phyloP scores from a whole-genome alignment of 176 grass and related monocot species.

The Dactylis glomerata region DNA sequence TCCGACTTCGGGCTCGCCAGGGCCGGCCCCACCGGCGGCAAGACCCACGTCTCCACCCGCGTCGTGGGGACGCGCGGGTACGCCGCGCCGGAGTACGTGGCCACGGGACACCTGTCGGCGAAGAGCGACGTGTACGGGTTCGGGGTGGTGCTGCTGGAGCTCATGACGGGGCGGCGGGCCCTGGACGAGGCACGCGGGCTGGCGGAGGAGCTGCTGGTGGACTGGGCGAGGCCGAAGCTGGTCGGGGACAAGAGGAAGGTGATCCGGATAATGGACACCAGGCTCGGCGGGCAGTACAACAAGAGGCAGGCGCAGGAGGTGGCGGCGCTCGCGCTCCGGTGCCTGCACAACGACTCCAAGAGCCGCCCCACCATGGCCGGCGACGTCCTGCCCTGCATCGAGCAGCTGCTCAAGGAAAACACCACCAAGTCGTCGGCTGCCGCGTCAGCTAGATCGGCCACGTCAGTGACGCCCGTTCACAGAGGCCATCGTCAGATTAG shows the following conservation, averaged over 20 bases:
- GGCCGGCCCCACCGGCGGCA: constrained; percentile 62
- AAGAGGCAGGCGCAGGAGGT: constrained; percentile 73
- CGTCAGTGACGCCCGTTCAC: background rate
- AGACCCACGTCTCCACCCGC: constrained; percentile 71
- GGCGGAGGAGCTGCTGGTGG: constrained; percentile 51
- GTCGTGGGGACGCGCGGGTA: constrained; percentile 72
- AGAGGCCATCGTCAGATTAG: background rate
- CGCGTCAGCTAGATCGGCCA: background rate
- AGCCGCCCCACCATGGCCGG: constrained; percentile 60
- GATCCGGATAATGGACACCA: constrained; percentile 75
- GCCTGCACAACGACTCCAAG: constrained; percentile 60
- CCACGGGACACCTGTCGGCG: constrained; percentile 62
- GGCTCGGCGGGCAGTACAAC: constrained; percentile 78
- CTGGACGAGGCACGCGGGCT: constrained; percentile 36
- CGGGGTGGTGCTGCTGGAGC: constrained; percentile 77
- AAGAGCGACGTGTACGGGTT: constrained; percentile 92
- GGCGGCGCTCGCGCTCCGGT: constrained; percentile 55
- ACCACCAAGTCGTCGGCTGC: constrained; percentile 2
- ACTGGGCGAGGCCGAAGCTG: constrained; percentile 64
- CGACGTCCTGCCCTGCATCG: constrained; percentile 45
- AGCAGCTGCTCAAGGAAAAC: constrained; percentile 22
- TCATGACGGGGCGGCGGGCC: constrained; percentile 62
- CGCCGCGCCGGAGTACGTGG: constrained; percentile 79
- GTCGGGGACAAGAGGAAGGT: constrained; percentile 53
- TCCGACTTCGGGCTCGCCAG: constrained; percentile 85